Percentiles rank a stretch among this genome's conserved stretches.
Conservation (phyloP, 352 stramenopile species). For the Phytophthora quininea region DNA sequence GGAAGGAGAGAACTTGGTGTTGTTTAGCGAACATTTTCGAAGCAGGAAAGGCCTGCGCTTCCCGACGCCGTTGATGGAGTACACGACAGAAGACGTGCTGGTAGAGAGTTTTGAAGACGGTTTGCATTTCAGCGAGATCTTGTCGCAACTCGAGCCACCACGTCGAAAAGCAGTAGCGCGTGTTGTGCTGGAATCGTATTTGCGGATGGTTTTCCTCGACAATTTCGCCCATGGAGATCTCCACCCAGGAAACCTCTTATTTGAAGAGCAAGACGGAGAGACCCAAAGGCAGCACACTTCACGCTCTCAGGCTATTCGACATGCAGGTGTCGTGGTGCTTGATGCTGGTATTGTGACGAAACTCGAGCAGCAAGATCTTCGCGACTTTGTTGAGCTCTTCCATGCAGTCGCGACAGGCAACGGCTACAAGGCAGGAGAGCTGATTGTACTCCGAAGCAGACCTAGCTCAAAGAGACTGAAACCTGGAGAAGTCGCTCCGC, state of each 20-base stretch:
- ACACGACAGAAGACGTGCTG: constrained; percentile 84
- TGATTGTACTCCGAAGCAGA: constrained; percentile 78
- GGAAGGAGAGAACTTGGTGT: constrained; percentile 89
- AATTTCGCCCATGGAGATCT: constrained; percentile 95
- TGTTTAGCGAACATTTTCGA: constrained; percentile 82
- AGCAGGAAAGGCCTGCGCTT: constrained; percentile 71
- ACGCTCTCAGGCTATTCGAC: constrained; percentile 28
- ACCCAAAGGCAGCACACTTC: constrained; percentile 17
- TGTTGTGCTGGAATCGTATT: constrained; percentile 86
- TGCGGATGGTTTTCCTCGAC: constrained; percentile 96
- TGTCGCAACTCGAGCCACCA: constrained; percentile 47
- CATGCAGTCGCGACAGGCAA: constrained; percentile 81
- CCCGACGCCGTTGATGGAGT: constrained; percentile 70
- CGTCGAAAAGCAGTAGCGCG: constrained; percentile 70
- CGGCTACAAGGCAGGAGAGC: constrained; percentile 76
- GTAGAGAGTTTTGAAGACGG: constrained; percentile 92
- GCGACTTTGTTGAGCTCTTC: constrained; percentile 89
- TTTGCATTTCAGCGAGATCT: constrained; percentile 74
- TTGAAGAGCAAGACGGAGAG: constrained; percentile 42
- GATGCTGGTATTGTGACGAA: constrained; percentile 88
- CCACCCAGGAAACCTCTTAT: constrained; percentile 93
- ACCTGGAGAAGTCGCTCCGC: constrained; percentile 28
- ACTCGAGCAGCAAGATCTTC: constrained; percentile 74
- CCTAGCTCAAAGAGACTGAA: constrained; percentile 26
- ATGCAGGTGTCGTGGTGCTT: constrained; percentile 70